Evolutionary conservation across 1,139 yeast species (phyloP), one percentile per base, ranked within the genome.

Genomic region (Saccharomyces hybrid): DNA sequence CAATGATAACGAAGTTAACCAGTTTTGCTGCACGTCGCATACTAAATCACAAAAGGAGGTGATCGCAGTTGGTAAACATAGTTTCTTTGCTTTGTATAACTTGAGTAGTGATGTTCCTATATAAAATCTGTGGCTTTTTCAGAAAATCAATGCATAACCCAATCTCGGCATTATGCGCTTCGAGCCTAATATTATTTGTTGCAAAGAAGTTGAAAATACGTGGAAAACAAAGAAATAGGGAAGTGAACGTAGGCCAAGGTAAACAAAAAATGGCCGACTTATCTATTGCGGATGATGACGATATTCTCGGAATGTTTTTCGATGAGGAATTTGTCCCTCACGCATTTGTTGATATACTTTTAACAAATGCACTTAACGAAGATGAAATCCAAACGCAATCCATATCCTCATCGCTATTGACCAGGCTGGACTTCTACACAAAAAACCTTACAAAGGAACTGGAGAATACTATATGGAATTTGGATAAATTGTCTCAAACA

Each of bases 351-450:
- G 81, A 78, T 61, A 76, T 79, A 1, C 60, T 78, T 5, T 68
- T 77, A 51, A 62, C 75, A 7, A 63, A 72, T 23, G 66, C 72
- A 1, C 57, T 59, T 13, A 32, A 52, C 9, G 53, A 56, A n/a
- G 62, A 60, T 31, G 14, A 59, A 9, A 68, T 70, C 42, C 60
- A 69, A 14, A 60, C 76, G 3, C 78, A 74, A 52, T 64, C 73
- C 3, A 66, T 71, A 47, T 70, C 78, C 14, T 64, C 75, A 2
- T 59, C 74, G 2, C 71, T 85, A 44, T 71, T 82, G 20, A 75
- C 83, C 3, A 86, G 83, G 60, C 68, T 84, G 55, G 88, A 85
- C 64, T 82, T 77, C 65, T 80, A 82, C 60, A 80, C 86, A 1
- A 80, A 76, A 61, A 82, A 81, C 58, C 67, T 84, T 16, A 76